A percentile compares a stretch with the other conserved stretches of the same genome.
phyloP scores from a whole-genome alignment of 225 moss, liverwort and hornwort species.

The Polytrichum formosum region DNA sequence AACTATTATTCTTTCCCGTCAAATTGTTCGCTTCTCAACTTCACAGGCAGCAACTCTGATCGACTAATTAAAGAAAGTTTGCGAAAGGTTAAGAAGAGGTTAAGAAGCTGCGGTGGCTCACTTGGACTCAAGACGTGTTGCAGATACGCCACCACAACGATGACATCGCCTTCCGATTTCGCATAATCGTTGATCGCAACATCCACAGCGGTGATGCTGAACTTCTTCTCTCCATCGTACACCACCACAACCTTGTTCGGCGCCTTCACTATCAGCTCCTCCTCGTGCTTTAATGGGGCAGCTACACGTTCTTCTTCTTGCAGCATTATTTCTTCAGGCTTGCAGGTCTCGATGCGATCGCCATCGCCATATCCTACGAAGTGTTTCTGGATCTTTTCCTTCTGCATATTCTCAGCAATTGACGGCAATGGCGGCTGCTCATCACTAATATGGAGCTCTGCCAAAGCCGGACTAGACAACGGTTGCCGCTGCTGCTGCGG shows the following conservation, averaged over 20 bases:
- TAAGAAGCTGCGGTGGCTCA: conserved; percentile 11
- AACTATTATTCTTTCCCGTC: too few species aligned
- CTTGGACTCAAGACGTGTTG: conserved; percentile 48
- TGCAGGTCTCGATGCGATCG: background rate
- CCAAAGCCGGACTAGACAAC: background rate
- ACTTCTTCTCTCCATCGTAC: conserved; percentile 36
- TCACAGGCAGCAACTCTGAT: too few species aligned
- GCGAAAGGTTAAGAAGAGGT: too few species aligned
- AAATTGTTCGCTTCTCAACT: too few species aligned
- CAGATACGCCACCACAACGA: conserved; percentile 39
- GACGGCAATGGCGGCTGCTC: conserved; percentile 16
- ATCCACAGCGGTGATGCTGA: conserved; percentile 25
- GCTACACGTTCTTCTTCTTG: background rate
- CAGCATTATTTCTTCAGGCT: conserved; percentile 1
- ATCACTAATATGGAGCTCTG: background rate
- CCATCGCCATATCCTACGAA: conserved; percentile 1
- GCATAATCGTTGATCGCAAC: conserved; percentile 29
- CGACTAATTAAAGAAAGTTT: too few species aligned
- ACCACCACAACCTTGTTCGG: conserved; percentile 42
- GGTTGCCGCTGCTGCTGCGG: background rate
- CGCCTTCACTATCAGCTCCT: background rate
- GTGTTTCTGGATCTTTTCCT: conserved; percentile 5
- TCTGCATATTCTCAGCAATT: background rate
- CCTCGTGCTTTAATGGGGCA: background rate
- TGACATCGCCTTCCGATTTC: conserved; percentile 30